Conservation (phyloP, 2,329 filamentous ascomycete genomes). For the Karstenula rhodostoma region DNA sequence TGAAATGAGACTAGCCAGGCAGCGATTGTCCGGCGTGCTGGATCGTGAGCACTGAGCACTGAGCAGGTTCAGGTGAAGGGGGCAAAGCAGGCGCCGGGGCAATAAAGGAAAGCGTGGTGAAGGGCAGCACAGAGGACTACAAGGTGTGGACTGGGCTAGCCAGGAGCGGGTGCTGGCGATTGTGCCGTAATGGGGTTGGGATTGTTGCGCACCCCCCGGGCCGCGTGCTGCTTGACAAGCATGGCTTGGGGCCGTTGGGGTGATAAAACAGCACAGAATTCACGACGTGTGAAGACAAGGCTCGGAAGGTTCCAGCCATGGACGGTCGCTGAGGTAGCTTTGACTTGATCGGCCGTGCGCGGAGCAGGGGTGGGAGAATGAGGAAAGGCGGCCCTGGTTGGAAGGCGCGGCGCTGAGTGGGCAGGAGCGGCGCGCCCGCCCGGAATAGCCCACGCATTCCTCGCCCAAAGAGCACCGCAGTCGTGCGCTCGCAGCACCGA, state of each 20-base stretch:
- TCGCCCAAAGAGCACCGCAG: not conserved
- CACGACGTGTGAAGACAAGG: slow-evolving; percentile 45
- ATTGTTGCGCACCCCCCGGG: slow-evolving; percentile 36
- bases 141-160: slow-evolving; percentile 10
- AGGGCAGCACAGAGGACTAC: slow-evolving; percentile 1
- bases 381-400: too few species aligned
- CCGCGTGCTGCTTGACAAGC: slow-evolving; percentile 41
- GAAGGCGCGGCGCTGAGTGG: not conserved
- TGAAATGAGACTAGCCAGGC: slow-evolving; percentile 42
- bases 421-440: not conserved
- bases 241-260: slow-evolving; percentile 49
- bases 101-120: slow-evolving; percentile 29
- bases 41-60: too few species aligned
- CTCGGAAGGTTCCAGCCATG: slow-evolving; percentile 50
- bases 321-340: slow-evolving; percentile 50
- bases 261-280: slow-evolving; percentile 54
- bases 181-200: slow-evolving; percentile 19
- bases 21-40: slow-evolving; percentile 32
- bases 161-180: slow-evolving; percentile 9
- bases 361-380: slow-evolving; percentile 32
- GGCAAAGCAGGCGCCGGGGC: slow-evolving; percentile 16
- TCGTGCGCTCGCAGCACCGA: not conserved
- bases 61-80: slow-evolving; percentile 1
- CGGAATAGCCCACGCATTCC: not conserved
- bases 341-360: slow-evolving; percentile 47